Conservation (phyloP, 2,329 filamentous ascomycete species). For the Monilinia polystroma region DNA sequence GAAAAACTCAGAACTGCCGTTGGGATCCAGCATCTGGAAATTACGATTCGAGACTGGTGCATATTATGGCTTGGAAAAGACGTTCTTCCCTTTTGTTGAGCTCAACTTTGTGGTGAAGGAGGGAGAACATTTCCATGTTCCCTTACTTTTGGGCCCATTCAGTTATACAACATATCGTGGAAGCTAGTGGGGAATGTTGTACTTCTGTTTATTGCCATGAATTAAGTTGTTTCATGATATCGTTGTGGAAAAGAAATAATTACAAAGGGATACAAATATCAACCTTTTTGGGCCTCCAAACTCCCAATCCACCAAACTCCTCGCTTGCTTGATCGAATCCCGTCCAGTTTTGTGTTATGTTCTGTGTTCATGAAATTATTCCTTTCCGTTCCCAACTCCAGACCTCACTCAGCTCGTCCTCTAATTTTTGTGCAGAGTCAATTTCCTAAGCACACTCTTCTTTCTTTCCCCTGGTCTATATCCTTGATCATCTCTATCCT, state of each 20-base stretch:
- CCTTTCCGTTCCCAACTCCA: neutral
- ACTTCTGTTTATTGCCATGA: conserved; percentile 8
- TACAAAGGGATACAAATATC: conserved; percentile 19
- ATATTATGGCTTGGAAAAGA: conserved; percentile 65
- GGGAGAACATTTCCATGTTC: conserved; percentile 74
- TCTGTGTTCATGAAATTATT: neutral
- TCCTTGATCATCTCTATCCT: conserved; percentile 14
- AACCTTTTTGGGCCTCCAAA: conserved; percentile 19
- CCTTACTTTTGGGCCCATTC: conserved; percentile 72
- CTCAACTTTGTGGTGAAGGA: conserved; percentile 52
- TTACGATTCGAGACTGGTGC: conserved; percentile 69
- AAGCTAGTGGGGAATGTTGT: conserved; percentile 48
- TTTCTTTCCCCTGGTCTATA: conserved; percentile 28
- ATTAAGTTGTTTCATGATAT: conserved; percentile 16
- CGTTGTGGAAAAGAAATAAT: conserved; percentile 9
- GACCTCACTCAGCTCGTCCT: too few relatives aligned
- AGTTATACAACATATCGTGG: conserved; percentile 82
- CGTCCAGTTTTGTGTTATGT: conserved; percentile 9
- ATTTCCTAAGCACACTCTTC: conserved; percentile 29
- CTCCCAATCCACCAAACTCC: conserved; percentile 13
- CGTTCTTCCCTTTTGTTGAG: conserved; percentile 58
- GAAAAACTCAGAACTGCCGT: conserved; percentile 22
- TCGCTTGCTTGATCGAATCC: conserved; percentile 17
- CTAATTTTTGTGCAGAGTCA: conserved; percentile 26
- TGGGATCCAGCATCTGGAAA: conserved; percentile 54